phyloP scores from a whole-genome alignment of 148 eudicot genomes.

The Vaccinium macrocarpon region DNA sequence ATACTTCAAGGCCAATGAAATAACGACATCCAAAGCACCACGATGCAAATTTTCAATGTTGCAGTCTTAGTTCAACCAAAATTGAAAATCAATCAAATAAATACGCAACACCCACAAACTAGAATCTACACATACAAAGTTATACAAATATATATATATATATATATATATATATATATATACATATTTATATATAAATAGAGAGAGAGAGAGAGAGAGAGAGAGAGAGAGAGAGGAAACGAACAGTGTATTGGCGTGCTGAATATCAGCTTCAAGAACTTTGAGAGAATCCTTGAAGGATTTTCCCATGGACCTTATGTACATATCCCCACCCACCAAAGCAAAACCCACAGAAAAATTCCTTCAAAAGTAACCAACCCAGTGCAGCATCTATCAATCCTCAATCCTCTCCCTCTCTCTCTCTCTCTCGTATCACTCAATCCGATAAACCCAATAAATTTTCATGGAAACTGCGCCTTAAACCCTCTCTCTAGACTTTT shows the following conservation, averaged over 20 bases:
- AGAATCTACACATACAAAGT: background rate
- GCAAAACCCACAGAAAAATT: constrained; percentile 9
- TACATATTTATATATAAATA: no score
- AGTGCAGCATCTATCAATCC: background rate
- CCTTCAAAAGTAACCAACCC: constrained; percentile 12
- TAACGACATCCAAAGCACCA: background rate
- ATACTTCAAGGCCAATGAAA: background rate
- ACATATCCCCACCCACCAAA: constrained; percentile 35
- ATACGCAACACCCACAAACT: background rate
- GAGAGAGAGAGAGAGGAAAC: constrained; percentile 10
- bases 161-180: background rate
- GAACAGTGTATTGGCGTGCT: constrained; percentile 92
- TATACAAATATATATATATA: background rate
- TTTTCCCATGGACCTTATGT: constrained; percentile 62
- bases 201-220: background rate
- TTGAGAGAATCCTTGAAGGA: constrained; percentile 97
- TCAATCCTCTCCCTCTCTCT: background rate
- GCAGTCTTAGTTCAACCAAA: background rate
- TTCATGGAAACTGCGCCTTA: background rate
- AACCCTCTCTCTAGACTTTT: background rate
- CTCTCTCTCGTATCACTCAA: background rate
- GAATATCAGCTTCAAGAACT: constrained; percentile 96
- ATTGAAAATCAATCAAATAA: background rate
- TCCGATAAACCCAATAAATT: background rate
- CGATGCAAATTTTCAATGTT: background rate